Evolutionary conservation across 495 filamentous ascomycete genomes (phyloP), one percentile per base, ranked within the genome.

Genomic region (Trichoderma virens): DNA sequence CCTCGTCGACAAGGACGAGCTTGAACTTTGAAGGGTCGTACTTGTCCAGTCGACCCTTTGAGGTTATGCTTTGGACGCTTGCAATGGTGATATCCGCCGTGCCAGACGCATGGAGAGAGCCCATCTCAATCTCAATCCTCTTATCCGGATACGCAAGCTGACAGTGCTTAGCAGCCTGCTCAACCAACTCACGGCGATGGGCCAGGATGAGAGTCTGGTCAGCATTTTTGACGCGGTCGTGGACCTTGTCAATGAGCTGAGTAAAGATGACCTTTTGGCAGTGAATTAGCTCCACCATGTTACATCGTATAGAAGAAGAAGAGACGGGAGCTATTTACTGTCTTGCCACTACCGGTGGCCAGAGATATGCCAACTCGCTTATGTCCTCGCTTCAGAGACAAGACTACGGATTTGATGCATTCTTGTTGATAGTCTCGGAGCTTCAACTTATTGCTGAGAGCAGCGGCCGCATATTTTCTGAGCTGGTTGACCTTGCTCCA

Each of bases 341-440:
- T 98, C 73, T 99, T 99, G 4, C 94, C 94, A 65, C 89, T 83
- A 0, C 94, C 94, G 5, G 94, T 98, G 11, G 94, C 94, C 56
- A 99, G 71, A 0, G 94, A 98, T 5, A 99, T 81, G 0, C 92
- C 95, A 8, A 98, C 75, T 11, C 94, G 84, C 66, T 88, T 89
- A 68, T 93, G 85, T 3, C 94, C 95, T 30, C 85, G 72, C 6
- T 84, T 73, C 2, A 98, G 69, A 62, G 92, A 82, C 2, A 79
- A 73, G 16, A 98, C 75, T 11, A 99, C 90, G 0, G 93, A 84
- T 69, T 93, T 86, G 64, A 99, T 96, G 72, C 92, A 92, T 79
- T 93, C 90, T 77, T 93, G 89, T 69, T 93, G 90, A 69, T 93
- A 93, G 64, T 86, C 74, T 61, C 90, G 87, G 39, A 94, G 83